Conservation (phyloP, 2,329 filamentous ascomycete genomes). For the Blumeria hordei region DNA sequence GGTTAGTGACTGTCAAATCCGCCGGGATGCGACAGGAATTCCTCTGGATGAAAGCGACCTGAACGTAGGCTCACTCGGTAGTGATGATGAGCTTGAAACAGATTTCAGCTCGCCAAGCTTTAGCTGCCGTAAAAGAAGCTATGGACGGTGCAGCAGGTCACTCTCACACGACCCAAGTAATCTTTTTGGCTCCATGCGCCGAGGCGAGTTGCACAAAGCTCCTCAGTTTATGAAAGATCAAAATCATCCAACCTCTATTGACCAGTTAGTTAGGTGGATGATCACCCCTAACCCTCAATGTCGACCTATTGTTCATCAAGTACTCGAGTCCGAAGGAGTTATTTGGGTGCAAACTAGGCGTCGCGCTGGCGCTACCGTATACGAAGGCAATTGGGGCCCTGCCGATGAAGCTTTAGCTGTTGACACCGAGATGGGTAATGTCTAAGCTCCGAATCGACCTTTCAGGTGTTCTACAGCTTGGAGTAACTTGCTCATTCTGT, state of each 20-base stretch:
- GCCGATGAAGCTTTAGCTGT: conserved; percentile 23
- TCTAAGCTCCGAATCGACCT: conserved; percentile 7
- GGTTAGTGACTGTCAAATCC: conserved; percentile 44
- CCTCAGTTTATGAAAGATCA: conserved; percentile 77
- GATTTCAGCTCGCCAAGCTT: conserved; percentile 17
- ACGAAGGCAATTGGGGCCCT: conserved; percentile 88
- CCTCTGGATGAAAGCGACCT: conserved; percentile 22
- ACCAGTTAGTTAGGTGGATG: conserved; percentile 72
- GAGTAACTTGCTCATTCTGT: background rate
- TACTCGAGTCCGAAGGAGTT: conserved; percentile 50
- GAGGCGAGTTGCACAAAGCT: conserved; percentile 38
- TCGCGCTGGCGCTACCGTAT: conserved; percentile 76
- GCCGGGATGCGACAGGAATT: conserved; percentile 51
- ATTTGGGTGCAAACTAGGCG: conserved; percentile 58
- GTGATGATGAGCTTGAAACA: conserved; percentile 17
- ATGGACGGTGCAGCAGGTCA: conserved; percentile 11
- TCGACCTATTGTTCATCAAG: conserved; percentile 49
- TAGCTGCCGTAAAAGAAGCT: conserved; percentile 11
- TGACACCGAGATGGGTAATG: conserved; percentile 17
- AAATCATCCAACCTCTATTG: conserved; percentile 48
- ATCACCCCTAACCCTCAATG: conserved; percentile 48
- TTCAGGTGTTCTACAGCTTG: background rate
- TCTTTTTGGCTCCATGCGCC: conserved; percentile 18
- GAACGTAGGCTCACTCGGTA: conserved; percentile 14
- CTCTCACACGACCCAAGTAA: conserved; percentile 15